Base-by-base conservation (phyloP, 2,329 filamentous ascomycete species). In the Colletotrichum shisoi region DNA sequence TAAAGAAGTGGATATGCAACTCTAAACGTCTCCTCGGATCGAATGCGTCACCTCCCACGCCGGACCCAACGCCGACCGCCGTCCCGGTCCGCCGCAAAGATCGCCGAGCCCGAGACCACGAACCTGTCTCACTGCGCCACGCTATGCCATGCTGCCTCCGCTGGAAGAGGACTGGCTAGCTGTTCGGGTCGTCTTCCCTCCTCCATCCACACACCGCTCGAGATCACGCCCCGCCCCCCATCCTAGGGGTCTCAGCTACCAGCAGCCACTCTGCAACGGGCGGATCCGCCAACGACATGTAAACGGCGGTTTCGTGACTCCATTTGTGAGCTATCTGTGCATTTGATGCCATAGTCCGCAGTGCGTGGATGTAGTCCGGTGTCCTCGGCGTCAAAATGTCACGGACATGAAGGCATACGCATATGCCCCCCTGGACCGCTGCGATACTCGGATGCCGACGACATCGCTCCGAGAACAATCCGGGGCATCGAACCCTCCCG, bases 21-120 rank as follows among this genome's bases (percentile, higher is more conserved):
- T 59, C 21, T 59, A 67, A 59, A 64, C 64, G 39, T 13, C 48
- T 56, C 27, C 48, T 59, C 64, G 64, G 61, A 64, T 64, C 64
- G 24, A 4, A 27, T 27, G 24, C 56, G 54, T 64, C 44, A 15
- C 31, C 49, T 52, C 31, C 24, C 27, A 31, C 44, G 27, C 34
- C 21, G 24, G 24, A 42, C 51, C 34, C 60, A 57, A 58, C 54
- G 54, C 59, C 64, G 60, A 67, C 24, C 60, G 24, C 37, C 56
- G 56, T 49, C 48, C 62, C 62, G 60, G 64, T 24, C 31, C 53
- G 60, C 40, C 34, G 40, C 57, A 56, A 42, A 57, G 27, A 64
- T 63, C 54, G n/a, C 64, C 64, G 61, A 67, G 64, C 54, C 56
- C 64, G 53, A 59, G 64, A 67, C 60, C 60, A 44, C n/a, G 17